Percentiles rank a stretch among this genome's conserved stretches.
Evolutionary conservation across 768 basidiomycete species (phyloP).

Genomic region (Kwoniella sp.): DNA sequence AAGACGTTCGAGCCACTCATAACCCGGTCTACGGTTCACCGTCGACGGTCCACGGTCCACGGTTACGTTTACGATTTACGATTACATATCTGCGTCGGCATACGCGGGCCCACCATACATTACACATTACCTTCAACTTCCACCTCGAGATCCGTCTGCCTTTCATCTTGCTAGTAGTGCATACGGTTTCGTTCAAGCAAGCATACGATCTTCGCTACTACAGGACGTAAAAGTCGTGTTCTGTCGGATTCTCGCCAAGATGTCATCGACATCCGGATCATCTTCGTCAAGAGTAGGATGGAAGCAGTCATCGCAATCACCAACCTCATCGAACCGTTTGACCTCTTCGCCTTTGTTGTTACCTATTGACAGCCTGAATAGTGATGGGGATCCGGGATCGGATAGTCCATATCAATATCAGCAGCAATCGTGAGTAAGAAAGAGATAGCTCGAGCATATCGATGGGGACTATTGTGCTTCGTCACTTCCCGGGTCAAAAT

Average conservation of each 20-base stretch:
- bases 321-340: neutral
- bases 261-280: neutral
- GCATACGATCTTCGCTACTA: neutral
- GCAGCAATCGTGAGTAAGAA: neutral
- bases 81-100: neutral
- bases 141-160: too few relatives aligned
- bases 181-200: too few relatives aligned
- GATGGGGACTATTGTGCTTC: too few relatives aligned
- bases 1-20: slow-evolving; percentile 1
- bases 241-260: too few relatives aligned
- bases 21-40: too few relatives aligned
- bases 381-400: too few relatives aligned
- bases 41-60: neutral
- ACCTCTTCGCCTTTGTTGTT: neutral
- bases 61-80: neutral
- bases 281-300: neutral
- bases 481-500: neutral
- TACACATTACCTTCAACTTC: neutral
- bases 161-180: too few relatives aligned
- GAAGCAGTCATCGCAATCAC: neutral
- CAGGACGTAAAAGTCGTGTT: too few relatives aligned
- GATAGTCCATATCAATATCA: too few relatives aligned
- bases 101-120: neutral
- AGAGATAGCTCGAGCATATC: too few relatives aligned
- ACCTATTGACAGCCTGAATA: neutral